Base-by-base conservation (phyloP, 2,329 filamentous ascomycete genomes). In the Sporothrix brasiliensis region DNA sequence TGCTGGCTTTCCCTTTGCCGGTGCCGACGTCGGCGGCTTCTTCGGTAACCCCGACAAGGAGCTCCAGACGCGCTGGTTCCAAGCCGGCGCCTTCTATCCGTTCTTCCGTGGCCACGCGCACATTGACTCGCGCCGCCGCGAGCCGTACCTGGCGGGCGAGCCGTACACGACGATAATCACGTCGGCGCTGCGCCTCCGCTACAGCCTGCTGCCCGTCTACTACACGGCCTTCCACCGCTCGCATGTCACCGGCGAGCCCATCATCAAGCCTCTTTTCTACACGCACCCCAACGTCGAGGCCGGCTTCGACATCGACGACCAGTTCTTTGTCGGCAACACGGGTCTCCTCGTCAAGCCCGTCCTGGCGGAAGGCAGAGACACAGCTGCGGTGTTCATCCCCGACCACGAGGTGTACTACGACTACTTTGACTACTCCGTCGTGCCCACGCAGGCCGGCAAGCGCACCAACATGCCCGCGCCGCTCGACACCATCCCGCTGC, bases 41-140 rank as follows among this genome's bases (percentile, higher is more conserved):
- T 99, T 99, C 76, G 94, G 95, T 70, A 97, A 99, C 80, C 95
- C 95, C 0, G 92, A 92, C 76, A 94, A 94, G 77, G 94, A 99
- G 72, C 87, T 99, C 27, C 86, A 97, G 75, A 92, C 92, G 13
- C 89, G 95, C 52, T 99, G 95, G 95, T 99, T 97, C 81, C 95
- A 99, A 80, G 89, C 94, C 47, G 95, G 95, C 73, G 92, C 92
- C 70, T 99, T 97, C 84, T 98, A 98, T 79, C 95, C 95, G 9
- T 99, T 98, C 84, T 97, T 98, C 91, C 92, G 95, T 73, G 95
- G 89, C 1, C 95, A 99, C 78, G 95, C 95, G 7, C 95, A 99
- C 80, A 98, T 98, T 72, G 95, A 99, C 77, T 92, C 95, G 52
- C 92, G 95, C 60, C 91, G 95, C 34, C 91, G 95, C 68, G 95